These are phyloP conservation scores for Quercus mongolica DNA, from an alignment of 306 rosid species.

Conservation along the genomic window DNA sequence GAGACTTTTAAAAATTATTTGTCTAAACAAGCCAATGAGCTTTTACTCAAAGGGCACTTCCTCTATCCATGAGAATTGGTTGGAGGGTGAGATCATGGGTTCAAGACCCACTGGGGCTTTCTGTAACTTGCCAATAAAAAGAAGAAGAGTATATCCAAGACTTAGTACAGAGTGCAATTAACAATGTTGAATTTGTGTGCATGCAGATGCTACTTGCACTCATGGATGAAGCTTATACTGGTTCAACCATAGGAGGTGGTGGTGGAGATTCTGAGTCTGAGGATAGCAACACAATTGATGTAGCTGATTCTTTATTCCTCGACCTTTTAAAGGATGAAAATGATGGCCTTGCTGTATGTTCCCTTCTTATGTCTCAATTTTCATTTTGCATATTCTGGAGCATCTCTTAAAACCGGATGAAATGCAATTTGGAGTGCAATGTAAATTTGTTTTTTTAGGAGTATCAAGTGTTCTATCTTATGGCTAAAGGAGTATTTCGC, in stretches of 20 bases:
- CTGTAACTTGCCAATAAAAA: too few species aligned
- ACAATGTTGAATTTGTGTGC: constrained; percentile 16
- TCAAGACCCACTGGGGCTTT: too few species aligned
- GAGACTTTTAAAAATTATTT: constrained; percentile 2
- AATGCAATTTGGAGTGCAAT: not conserved
- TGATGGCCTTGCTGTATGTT: constrained; percentile 87
- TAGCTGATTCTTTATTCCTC: constrained; percentile 78
- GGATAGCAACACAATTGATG: constrained; percentile 72
- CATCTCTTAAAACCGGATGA: not conserved
- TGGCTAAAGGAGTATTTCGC: not conserved
- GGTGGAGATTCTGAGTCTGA: constrained; percentile 93
- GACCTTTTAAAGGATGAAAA: constrained; percentile 97
- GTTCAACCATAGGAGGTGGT: constrained; percentile 89
- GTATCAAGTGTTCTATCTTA: not conserved
- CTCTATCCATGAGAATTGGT: too few species aligned
- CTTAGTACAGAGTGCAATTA: constrained; percentile 11
- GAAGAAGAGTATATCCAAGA: not conserved
- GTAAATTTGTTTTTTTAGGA: not conserved
- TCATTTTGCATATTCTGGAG: not conserved
- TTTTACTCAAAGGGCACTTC: too few species aligned
- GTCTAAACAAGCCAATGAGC: not conserved
- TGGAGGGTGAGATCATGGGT: too few species aligned
- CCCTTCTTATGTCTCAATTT: constrained; percentile 20
- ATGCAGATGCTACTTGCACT: constrained; percentile 93
- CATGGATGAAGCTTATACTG: constrained; percentile 99